These are phyloP conservation scores for Dictyostelium citrinum DNA, from an alignment of 78 protist species.

Conservation along the genomic window DNA sequence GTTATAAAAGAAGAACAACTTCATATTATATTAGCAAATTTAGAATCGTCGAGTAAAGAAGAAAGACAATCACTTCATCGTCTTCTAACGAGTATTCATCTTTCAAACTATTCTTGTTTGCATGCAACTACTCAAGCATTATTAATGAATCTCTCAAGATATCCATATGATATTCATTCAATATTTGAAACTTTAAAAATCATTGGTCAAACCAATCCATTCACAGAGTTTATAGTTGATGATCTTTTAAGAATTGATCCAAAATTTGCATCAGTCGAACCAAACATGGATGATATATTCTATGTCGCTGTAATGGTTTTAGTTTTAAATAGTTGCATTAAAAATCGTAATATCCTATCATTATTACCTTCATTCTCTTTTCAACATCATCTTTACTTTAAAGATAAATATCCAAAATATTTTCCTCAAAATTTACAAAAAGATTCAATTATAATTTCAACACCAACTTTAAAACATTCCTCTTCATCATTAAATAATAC, in stretches of 20 bases:
- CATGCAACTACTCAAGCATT: conserved; percentile 75
- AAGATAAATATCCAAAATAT: conserved; percentile 74
- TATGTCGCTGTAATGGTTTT: conserved; percentile 72
- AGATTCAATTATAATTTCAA: neutral
- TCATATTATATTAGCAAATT: conserved; percentile 59
- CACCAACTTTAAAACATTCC: neutral
- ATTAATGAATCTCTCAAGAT: conserved; percentile 34
- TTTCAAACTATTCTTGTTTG: conserved; percentile 45
- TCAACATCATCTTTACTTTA: conserved; percentile 71
- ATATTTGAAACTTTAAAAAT: conserved; percentile 38
- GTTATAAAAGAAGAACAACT: conserved; percentile 54
- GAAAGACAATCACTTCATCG: conserved; percentile 68
- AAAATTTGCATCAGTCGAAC: conserved; percentile 71
- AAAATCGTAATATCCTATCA: conserved; percentile 15
- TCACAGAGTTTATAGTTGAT: conserved; percentile 66
- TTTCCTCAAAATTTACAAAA: conserved; percentile 25
- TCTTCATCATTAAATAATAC: neutral
- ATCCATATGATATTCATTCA: conserved; percentile 56
- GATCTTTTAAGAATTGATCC: conserved; percentile 59
- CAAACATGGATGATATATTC: conserved; percentile 76
- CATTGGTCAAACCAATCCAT: conserved; percentile 34
- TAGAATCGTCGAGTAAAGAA: conserved; percentile 44
- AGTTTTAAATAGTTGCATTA: conserved; percentile 27
- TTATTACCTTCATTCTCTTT: conserved; percentile 48
- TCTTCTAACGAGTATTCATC: conserved; percentile 31